These are phyloP conservation scores for Metschnikowia arizonensis DNA, from an alignment of 805 yeast species.

Conservation along the genomic window DNA sequence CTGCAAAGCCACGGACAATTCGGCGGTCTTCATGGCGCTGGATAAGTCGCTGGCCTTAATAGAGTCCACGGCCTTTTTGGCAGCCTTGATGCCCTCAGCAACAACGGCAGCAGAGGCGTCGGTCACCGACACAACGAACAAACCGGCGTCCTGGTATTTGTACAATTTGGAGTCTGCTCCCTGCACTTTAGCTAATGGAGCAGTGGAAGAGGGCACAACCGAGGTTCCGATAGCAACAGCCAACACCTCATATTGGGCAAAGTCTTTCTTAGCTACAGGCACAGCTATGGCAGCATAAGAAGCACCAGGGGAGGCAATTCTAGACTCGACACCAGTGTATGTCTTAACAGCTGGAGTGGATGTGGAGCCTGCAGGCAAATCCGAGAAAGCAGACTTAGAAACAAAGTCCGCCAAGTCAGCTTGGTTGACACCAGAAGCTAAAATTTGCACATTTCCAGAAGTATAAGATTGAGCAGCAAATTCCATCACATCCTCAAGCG, in stretches of 20 bases:
- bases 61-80: slow-evolving; percentile 41
- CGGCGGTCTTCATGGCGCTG: slow-evolving; percentile 43
- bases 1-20: slow-evolving; percentile 42
- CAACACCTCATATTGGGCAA: slow-evolving; percentile 66
- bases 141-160: slow-evolving; percentile 73
- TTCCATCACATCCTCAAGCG: slow-evolving; percentile 60
- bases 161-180: slow-evolving; percentile 52
- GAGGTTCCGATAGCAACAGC: slow-evolving; percentile 60
- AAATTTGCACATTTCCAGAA: slow-evolving; percentile 64
- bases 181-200: slow-evolving; percentile 46
- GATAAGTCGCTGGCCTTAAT: slow-evolving; percentile 50
- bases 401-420: slow-evolving; percentile 67
- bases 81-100: slow-evolving; percentile 55
- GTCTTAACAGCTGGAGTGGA: slow-evolving; percentile 33
- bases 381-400: slow-evolving; percentile 58
- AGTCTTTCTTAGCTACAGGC: slow-evolving; percentile 63
- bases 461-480: slow-evolving; percentile 68
- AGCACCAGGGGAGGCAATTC: slow-evolving; percentile 60
- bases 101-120: slow-evolving; percentile 58
- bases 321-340: slow-evolving; percentile 62
- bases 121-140: slow-evolving; percentile 66
- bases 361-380: slow-evolving; percentile 59
- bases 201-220: slow-evolving; percentile 52
- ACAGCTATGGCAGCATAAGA: slow-evolving; percentile 78
- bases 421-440: slow-evolving; percentile 69